A percentile compares a stretch with the other conserved stretches of the same genome.
Conservation (phyloP, 208 protist genomes). For the Entamoeba invadens region DNA sequence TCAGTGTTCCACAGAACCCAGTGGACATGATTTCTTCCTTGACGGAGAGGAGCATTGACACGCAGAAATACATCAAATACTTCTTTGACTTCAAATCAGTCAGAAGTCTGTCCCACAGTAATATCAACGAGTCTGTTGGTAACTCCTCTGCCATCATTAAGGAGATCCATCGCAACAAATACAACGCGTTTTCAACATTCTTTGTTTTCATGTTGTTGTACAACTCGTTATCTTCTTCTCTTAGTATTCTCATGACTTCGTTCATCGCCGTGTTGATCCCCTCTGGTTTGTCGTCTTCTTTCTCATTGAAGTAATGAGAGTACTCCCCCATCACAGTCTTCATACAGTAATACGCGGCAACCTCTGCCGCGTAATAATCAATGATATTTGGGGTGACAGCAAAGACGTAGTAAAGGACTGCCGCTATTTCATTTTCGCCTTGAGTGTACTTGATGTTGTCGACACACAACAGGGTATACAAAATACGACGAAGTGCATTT, state of each 20-base stretch:
- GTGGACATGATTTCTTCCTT: not conserved
- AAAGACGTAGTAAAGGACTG: not conserved
- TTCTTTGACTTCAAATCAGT: not conserved
- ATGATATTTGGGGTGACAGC: not conserved
- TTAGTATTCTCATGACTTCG: not conserved
- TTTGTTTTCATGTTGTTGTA: not conserved
- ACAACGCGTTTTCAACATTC: not conserved
- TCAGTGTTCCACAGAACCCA: not conserved
- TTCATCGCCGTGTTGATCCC: not conserved
- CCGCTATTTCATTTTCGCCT: not conserved
- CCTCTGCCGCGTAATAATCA: not conserved
- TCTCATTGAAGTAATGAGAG: not conserved
- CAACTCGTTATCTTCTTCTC: not conserved
- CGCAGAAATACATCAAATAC: not conserved
- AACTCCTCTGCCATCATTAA: not conserved
- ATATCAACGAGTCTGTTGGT: not conserved
- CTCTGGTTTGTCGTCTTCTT: not conserved
- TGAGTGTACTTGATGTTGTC: not conserved
- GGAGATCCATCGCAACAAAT: not conserved
- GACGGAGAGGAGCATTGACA: not conserved
- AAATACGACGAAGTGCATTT: not conserved
- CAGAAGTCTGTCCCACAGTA: not conserved
- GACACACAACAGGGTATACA: not conserved
- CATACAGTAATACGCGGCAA: not conserved
- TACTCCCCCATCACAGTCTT: not conserved